Base-by-base conservation (phyloP, 2,329 filamentous ascomycete species). In the Paraphoma sp. region DNA sequence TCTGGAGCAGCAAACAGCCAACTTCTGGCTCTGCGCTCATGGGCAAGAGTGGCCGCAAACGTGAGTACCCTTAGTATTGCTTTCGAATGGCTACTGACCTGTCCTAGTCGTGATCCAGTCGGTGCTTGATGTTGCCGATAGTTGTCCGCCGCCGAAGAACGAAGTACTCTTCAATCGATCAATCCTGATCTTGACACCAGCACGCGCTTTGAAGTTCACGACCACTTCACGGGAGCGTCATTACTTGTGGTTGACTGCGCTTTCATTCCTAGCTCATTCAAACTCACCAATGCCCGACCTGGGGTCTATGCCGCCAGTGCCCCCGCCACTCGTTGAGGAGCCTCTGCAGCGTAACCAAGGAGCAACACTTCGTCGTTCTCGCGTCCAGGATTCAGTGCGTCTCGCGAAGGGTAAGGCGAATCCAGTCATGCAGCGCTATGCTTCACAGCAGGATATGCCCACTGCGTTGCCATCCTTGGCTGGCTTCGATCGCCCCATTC, bases 1-100 rank as follows among this genome's bases (percentile, higher is more conserved):
- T 99, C 76, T 99, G 95, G 95, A 97, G 94, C 77, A 96, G 90
- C 83, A 97, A 96, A 82, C 95, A 99, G 78, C 95, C 95, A 14
- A 92, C 89, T 9, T 92, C 89, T 66, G 93, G 93, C 31, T 90
- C 87, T 68, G 94, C 93, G 31, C 79, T 99, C 76, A 84, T 98
- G 83, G 95, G 95, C 64, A 99, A 98, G 82, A 90, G 90, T 72
- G 95, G 95, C 52, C 89, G 95, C 67, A 99, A 98, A 80, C 80
- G 94, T 97, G 84, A 88, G 93, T 87, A 30, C 9, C 29, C 16
- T 45, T 23, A 8, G 0, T 17, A 6, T 18, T 49, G 18, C 49
- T 17, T 16, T 31, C 17, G 53, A 49, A 33, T 2, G 42, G 8
- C 10, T 41, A 56, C 62, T 72, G 56, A 73, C 60, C 52, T 33